Conservation (phyloP, 2,329 filamentous ascomycete genomes). For the Fusarium hainanense region DNA sequence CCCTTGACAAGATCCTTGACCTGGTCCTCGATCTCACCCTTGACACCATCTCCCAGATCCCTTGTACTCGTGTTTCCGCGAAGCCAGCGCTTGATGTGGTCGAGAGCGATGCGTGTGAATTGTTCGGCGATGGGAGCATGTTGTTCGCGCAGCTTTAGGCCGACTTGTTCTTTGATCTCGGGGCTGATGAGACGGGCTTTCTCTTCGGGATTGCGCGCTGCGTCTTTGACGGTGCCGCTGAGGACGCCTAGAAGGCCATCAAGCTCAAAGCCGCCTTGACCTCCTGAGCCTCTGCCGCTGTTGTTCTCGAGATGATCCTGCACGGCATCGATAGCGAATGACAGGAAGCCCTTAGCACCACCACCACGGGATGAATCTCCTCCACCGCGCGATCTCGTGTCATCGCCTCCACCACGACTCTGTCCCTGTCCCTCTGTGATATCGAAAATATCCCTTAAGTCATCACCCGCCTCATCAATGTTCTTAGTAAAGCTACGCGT, state of each 20-base stretch:
- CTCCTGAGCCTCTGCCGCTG: constrained; percentile 36
- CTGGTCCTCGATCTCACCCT: constrained; percentile 58
- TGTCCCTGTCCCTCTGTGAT: constrained; percentile 52
- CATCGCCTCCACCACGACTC: constrained; percentile 14
- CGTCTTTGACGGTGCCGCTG: constrained; percentile 58
- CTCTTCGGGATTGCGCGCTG: constrained; percentile 58
- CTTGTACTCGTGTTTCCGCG: constrained; percentile 56
- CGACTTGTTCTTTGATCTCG: constrained; percentile 59
- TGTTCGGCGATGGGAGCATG: constrained; percentile 59
- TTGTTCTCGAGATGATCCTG: constrained; percentile 55
- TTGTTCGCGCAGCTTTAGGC: constrained; percentile 54
- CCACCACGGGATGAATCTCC: constrained; percentile 45
- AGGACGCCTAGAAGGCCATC: constrained; percentile 57
- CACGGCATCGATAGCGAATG: constrained; percentile 55
- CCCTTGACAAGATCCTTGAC: constrained; percentile 59
- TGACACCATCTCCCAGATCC: constrained; percentile 57
- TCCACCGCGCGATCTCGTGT: constrained; percentile 45
- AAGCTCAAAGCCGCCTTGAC: constrained; percentile 51
- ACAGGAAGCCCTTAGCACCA: constrained; percentile 54
- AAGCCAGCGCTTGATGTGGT: constrained; percentile 60
- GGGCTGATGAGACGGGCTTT: constrained; percentile 58
- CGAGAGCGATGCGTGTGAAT: constrained; percentile 59
- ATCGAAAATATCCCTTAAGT: constrained; percentile 57
- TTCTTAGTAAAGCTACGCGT: constrained; percentile 55
- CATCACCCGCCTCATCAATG: constrained; percentile 55